These are phyloP conservation scores for Acidomyces sp. DNA, from an alignment of 495 filamentous ascomycete species.

Conservation along the genomic window DNA sequence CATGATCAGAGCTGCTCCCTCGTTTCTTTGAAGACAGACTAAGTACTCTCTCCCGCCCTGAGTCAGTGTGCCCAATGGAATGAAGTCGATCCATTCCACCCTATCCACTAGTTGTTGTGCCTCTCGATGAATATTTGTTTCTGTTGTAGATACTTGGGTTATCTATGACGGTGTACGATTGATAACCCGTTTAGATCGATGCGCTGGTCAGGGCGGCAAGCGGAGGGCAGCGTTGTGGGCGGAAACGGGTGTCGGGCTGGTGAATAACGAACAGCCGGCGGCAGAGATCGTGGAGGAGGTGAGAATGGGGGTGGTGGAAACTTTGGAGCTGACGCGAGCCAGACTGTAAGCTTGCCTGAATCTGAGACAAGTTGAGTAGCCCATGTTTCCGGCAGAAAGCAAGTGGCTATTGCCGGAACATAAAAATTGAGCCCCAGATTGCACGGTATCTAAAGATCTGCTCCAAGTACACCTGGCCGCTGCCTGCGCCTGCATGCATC, in stretches of 20 bases:
- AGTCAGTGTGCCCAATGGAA: neutral
- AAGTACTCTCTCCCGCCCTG: neutral
- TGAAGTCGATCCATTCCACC: constrained; percentile 3
- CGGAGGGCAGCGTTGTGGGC: constrained; percentile 64
- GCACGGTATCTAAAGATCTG: too few species aligned
- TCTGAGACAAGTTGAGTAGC: too few species aligned
- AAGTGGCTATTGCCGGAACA: neutral
- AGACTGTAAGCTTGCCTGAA: constrained; percentile 2
- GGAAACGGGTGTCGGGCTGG: constrained; percentile 40
- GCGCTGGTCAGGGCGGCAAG: constrained; percentile 48
- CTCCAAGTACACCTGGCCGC: too few species aligned
- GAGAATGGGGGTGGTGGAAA: constrained; percentile 19
- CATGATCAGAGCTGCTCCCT: neutral
- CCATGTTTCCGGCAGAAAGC: too few species aligned
- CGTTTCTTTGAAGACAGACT: neutral
- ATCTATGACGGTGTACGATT: too few species aligned
- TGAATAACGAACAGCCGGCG: constrained; percentile 34
- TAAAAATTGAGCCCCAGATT: too few species aligned
- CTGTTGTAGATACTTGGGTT: too few species aligned
- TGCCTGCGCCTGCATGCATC: too few species aligned
- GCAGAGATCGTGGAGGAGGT: constrained; percentile 35
- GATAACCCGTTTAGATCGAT: too few species aligned
- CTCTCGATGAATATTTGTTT: too few species aligned
- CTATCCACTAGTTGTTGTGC: too few species aligned
- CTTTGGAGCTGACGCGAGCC: constrained; percentile 1